Evolutionary conservation across 768 basidiomycete genomes (phyloP).

Genomic region (Mycena venus): DNA sequence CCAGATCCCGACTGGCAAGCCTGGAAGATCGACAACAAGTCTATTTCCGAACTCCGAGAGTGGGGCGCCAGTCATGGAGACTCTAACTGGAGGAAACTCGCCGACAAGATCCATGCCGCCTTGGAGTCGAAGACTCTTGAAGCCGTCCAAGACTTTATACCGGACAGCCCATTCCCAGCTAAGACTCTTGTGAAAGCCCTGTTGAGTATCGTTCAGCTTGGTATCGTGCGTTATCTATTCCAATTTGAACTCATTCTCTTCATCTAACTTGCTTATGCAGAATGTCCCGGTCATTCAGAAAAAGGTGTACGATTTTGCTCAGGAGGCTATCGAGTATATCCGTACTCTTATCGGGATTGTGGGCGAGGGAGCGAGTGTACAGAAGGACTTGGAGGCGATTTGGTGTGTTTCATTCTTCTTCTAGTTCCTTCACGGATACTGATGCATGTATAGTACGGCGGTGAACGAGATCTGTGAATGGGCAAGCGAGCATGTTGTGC

Average conservation of each 20-base stretch:
- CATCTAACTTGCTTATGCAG: conserved; percentile 9
- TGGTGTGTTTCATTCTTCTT: conserved; percentile 20
- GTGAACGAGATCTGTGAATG: conserved; percentile 19
- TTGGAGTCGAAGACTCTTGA: conserved; percentile 2
- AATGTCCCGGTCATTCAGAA: background rate
- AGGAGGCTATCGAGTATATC: conserved; percentile 16
- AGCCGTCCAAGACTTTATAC: conserved; percentile 6
- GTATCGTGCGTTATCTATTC: conserved; percentile 11
- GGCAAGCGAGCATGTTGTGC: conserved; percentile 10
- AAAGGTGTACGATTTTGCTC: conserved; percentile 14
- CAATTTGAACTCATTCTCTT: conserved; percentile 3
- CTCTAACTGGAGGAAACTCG: conserved; percentile 15
- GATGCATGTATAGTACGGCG: conserved; percentile 10
- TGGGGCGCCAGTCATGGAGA: conserved; percentile 3
- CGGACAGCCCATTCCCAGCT: conserved; percentile 8
- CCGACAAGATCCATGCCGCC: background rate
- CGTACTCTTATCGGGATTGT: conserved; percentile 10
- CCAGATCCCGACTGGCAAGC: conserved; percentile 15
- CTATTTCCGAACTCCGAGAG: conserved; percentile 2
- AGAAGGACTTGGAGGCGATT: background rate
- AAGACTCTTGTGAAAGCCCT: conserved; percentile 15
- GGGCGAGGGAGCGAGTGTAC: background rate
- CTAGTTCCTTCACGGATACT: conserved; percentile 15
- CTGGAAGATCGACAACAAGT: conserved; percentile 16
- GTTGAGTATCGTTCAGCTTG: conserved; percentile 18